Evolutionary conservation across 1,284 basidiomycete genomes (phyloP).

Genomic region (Irpex sp.): DNA sequence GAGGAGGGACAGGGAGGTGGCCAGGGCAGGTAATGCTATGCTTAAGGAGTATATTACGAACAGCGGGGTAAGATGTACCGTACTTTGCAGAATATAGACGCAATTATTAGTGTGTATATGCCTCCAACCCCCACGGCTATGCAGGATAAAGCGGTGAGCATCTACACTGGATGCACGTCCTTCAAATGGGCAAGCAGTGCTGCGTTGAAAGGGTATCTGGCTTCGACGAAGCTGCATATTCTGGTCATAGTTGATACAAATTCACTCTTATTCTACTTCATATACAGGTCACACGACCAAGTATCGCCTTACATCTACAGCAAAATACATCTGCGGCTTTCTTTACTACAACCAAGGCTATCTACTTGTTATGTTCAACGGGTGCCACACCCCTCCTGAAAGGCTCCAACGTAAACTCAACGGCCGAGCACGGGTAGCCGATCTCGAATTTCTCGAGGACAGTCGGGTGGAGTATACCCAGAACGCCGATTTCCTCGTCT

Average conservation of each 20-base stretch:
- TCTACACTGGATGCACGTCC: too few species aligned
- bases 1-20: slow-evolving; percentile 1
- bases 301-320: too few species aligned
- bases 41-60: neutral
- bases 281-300: neutral
- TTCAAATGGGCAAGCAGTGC: too few species aligned
- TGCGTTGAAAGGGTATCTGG: too few species aligned
- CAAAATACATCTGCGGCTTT: too few species aligned
- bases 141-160: too few species aligned
- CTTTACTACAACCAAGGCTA: neutral
- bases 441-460: slow-evolving; percentile 96
- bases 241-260: neutral
- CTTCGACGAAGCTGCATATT: too few species aligned
- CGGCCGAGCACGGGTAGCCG: slow-evolving; percentile 92
- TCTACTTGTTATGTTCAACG: slow-evolving; percentile 2
- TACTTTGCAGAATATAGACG: too few species aligned
- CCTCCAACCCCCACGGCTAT: too few species aligned
- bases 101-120: too few species aligned
- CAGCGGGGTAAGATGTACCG: too few species aligned
- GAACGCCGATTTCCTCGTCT: slow-evolving; percentile 83
- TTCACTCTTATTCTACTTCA: neutral
- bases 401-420: slow-evolving; percentile 95
- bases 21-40: neutral
- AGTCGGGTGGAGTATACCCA: slow-evolving; percentile 92
- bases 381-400: slow-evolving; percentile 74